These are phyloP conservation scores for Monosporascus sp. DNA, from an alignment of 2,329 filamentous ascomycete genomes.

Conservation along the genomic window DNA sequence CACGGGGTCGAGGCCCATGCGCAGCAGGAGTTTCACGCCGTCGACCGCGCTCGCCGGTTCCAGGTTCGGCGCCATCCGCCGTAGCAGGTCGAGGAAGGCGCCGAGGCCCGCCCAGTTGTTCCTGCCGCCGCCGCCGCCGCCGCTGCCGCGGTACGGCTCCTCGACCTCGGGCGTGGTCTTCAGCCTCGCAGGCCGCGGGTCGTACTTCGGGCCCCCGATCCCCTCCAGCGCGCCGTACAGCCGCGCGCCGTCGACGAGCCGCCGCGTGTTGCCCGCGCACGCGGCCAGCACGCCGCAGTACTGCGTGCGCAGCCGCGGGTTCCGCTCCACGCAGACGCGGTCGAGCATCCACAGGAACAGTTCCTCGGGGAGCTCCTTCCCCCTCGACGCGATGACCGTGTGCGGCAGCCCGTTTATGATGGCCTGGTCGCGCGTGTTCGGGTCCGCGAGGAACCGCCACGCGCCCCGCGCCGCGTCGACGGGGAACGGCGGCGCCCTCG, in stretches of 20 bases:
- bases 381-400: slow-evolving; percentile 39
- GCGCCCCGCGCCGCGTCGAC: slow-evolving; percentile 30
- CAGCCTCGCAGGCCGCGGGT: slow-evolving; percentile 26
- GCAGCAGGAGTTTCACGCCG: slow-evolving; percentile 43
- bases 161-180: slow-evolving; percentile 20
- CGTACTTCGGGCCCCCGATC: slow-evolving; percentile 51
- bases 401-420: slow-evolving; percentile 59
- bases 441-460: slow-evolving; percentile 46
- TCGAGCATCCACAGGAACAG: slow-evolving; percentile 62
- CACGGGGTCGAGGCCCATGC: slow-evolving; percentile 50
- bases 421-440: slow-evolving; percentile 48
- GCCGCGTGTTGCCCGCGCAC: slow-evolving; percentile 37
- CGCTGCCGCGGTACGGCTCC: slow-evolving; percentile 29
- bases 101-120: slow-evolving; percentile 42
- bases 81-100: slow-evolving; percentile 39
- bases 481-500: slow-evolving; percentile 30
- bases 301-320: slow-evolving; percentile 50
- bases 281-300: slow-evolving; percentile 53
- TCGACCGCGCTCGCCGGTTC: slow-evolving; percentile 29
- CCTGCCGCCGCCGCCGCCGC: slow-evolving; percentile 26
- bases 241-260: slow-evolving; percentile 39
- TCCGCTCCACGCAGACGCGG: slow-evolving; percentile 51
- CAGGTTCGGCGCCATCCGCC: slow-evolving; percentile 31
- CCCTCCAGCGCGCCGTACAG: slow-evolving; percentile 50
- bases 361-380: slow-evolving; percentile 52